A percentile compares a stretch with the other conserved stretches of the same genome.
phyloP scores from a whole-genome alignment of 495 filamentous ascomycete genomes.

The Umbilicaria muhlenbergii region DNA sequence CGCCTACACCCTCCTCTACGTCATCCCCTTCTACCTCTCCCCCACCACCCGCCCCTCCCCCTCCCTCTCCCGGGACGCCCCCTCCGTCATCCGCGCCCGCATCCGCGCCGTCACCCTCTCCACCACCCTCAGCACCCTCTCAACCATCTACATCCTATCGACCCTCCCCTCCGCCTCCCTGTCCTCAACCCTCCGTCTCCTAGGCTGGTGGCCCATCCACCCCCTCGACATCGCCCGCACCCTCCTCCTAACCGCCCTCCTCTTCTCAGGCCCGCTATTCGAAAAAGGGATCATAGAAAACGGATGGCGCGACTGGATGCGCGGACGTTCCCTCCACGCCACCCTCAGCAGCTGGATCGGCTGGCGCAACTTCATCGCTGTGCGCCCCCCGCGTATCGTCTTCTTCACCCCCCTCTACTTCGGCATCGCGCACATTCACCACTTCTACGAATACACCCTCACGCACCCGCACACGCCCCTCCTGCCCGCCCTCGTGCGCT shows the following conservation, averaged over 20 bases:
- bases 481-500: slow-evolving; percentile 43
- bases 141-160: slow-evolving; percentile 45
- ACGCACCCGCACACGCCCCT: slow-evolving; percentile 56
- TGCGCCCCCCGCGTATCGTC: slow-evolving; percentile 41
- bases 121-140: slow-evolving; percentile 40
- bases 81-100: slow-evolving; percentile 76
- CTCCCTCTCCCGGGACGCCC: slow-evolving; percentile 72
- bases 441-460: slow-evolving; percentile 86
- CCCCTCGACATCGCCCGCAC: slow-evolving; percentile 40
- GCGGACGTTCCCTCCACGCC: slow-evolving; percentile 23
- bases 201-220: slow-evolving; percentile 64
- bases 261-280: slow-evolving; percentile 78
- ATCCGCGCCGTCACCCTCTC: slow-evolving; percentile 63
- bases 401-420: slow-evolving; percentile 81
- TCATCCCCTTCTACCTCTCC: slow-evolving; percentile 81
- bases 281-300: slow-evolving; percentile 55
- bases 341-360: slow-evolving; percentile 44
- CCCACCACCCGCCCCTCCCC: slow-evolving; percentile 62
- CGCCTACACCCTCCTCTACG: slow-evolving; percentile 69
- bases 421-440: slow-evolving; percentile 87
- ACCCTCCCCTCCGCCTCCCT: slow-evolving; percentile 27
- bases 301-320: slow-evolving; percentile 51
- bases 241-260: slow-evolving; percentile 53
- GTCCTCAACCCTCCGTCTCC: slow-evolving; percentile 38
- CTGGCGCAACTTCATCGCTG: slow-evolving; percentile 49